Evolutionary conservation across 2,329 filamentous ascomycete species (phyloP).

Genomic region (Diaporthe velutina): DNA sequence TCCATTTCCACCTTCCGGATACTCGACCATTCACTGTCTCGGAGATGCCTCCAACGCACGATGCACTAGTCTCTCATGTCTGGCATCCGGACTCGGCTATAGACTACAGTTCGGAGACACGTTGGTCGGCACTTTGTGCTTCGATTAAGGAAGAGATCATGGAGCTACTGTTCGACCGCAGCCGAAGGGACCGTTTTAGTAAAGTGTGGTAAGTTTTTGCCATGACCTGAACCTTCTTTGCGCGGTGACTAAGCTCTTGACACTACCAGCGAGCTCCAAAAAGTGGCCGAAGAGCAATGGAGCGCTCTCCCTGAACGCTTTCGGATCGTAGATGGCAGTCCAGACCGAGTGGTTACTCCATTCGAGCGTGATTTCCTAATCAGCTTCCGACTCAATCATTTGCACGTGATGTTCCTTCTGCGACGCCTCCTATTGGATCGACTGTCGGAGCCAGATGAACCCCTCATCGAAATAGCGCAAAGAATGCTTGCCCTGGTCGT

Average conservation of each 20-base stretch:
- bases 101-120: neutral
- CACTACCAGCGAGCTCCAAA: neutral
- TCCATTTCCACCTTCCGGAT: neutral
- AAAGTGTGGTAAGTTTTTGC: neutral
- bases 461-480: neutral
- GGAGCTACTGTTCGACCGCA: neutral
- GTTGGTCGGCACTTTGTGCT: neutral
- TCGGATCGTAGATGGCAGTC: neutral
- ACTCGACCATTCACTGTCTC: neutral
- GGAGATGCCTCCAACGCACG: neutral
- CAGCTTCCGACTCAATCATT: neutral
- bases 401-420: neutral
- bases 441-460: neutral
- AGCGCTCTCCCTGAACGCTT: neutral
- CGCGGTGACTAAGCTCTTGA: neutral
- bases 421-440: neutral
- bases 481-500: neutral
- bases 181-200: neutral
- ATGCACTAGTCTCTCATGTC: neutral
- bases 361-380: conserved; percentile 1
- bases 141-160: neutral
- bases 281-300: neutral
- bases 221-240: neutral
- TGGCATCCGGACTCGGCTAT: neutral
- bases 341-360: neutral